Conservation (phyloP, 148 eudicot species). For the Diospyros lotus region DNA sequence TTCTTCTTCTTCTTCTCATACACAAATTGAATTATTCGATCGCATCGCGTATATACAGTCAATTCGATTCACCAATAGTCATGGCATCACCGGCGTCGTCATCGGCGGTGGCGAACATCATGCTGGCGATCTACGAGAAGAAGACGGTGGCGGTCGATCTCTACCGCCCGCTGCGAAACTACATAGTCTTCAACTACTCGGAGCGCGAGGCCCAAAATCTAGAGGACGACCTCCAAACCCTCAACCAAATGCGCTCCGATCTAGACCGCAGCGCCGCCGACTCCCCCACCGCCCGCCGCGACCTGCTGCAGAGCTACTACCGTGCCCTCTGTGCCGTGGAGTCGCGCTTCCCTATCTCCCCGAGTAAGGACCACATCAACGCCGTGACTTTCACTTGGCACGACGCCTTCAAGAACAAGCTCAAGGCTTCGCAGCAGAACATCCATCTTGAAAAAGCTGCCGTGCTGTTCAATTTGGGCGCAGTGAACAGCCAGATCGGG, state of each 20-base stretch:
- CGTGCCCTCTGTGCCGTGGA: conserved; percentile 70
- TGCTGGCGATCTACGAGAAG: conserved; percentile 85
- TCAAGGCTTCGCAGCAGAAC: conserved; percentile 67
- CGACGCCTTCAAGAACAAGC: conserved; percentile 75
- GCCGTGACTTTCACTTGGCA: conserved; percentile 70
- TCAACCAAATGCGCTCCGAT: conserved; percentile 60
- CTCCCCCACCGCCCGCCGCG: conserved; percentile 62
- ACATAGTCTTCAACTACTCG: conserved; percentile 72
- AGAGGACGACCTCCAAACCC: conserved; percentile 91
- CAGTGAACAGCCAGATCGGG: conserved; percentile 84
- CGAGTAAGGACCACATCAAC: conserved; percentile 75
- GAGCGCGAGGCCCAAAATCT: conserved; percentile 83
- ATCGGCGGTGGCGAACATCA: conserved; percentile 48
- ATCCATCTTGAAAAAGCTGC: conserved; percentile 93
- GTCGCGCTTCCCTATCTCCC: conserved; percentile 81
- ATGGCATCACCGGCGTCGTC: conserved; percentile 60
- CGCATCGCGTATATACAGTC: neutral
- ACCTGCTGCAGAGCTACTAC: conserved; percentile 58
- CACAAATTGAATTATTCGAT: neutral
- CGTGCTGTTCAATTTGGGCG: conserved; percentile 83
- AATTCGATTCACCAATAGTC: neutral
- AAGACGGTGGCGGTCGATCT: conserved; percentile 63
- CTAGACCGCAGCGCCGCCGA: conserved; percentile 45
- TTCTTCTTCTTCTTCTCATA: neutral
- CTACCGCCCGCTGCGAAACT: conserved; percentile 87